phyloP scores from a whole-genome alignment of 805 yeast genomes.

The Phaffomyces thermotolerans region DNA sequence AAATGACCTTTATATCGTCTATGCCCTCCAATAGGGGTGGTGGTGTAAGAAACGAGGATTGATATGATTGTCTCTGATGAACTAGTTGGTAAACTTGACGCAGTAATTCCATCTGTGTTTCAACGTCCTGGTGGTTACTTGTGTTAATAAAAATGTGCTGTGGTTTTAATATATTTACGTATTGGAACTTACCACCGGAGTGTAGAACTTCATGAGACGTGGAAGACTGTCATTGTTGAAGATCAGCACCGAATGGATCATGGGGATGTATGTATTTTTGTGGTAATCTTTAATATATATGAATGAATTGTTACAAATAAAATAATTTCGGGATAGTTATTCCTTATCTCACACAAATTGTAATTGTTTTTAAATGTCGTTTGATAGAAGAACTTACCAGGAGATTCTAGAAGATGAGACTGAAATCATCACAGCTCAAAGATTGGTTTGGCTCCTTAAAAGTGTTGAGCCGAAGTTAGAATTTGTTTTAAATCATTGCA shows the following conservation, averaged over 20 bases:
- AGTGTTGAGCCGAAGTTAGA: slow-evolving; percentile 8
- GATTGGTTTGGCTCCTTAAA: slow-evolving; percentile 9
- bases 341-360: too few relatives aligned
- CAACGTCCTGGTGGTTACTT: slow-evolving; percentile 43
- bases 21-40: slow-evolving; percentile 65
- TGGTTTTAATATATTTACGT: too few relatives aligned
- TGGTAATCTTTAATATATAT: too few relatives aligned
- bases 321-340: too few relatives aligned
- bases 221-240: slow-evolving; percentile 90
- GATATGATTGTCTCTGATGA: slow-evolving; percentile 59
- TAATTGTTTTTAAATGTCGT: too few relatives aligned
- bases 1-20: slow-evolving; percentile 80
- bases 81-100: slow-evolving; percentile 79
- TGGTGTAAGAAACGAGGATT: slow-evolving; percentile 85
- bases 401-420: slow-evolving; percentile 3
- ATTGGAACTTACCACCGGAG: slow-evolving; percentile 52
- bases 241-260: slow-evolving; percentile 84
- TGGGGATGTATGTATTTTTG: too few relatives aligned
- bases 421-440: slow-evolving; percentile 3
- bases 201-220: slow-evolving; percentile 82
- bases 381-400: slow-evolving; percentile 1
- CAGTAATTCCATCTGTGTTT: slow-evolving; percentile 71
- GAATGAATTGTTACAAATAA: too few relatives aligned
- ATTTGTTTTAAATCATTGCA: neutral
- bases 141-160: neutral